Conservation (phyloP, 345 rosid species). For the Arabidopsis thaliana region DNA sequence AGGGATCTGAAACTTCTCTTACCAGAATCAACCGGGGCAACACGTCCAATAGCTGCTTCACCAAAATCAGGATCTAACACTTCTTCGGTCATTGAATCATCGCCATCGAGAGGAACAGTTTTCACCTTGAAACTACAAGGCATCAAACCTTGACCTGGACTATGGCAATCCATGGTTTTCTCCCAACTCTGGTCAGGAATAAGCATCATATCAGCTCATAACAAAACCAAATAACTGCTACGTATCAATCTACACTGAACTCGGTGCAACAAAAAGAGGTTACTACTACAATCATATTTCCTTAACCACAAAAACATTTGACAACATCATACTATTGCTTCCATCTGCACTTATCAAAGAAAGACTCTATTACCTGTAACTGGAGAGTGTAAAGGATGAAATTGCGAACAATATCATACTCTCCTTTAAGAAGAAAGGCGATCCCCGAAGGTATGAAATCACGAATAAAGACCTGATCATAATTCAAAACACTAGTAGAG, state of each 20-base stretch:
- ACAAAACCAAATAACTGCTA: constrained; percentile 3
- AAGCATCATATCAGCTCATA: constrained; percentile 18
- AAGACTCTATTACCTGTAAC: constrained; percentile 67
- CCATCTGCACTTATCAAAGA: not conserved
- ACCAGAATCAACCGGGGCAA: constrained; percentile 98
- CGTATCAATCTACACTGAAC: not conserved
- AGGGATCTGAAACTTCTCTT: constrained; percentile 7
- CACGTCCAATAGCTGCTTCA: constrained; percentile 98
- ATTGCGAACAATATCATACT: constrained; percentile 82
- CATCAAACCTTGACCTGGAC: constrained; percentile 98
- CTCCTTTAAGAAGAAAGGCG: constrained; percentile 94
- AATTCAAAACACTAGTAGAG: constrained; percentile 62
- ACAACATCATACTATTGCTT: not conserved
- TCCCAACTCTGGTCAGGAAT: constrained; percentile 79
- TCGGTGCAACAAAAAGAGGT: not conserved
- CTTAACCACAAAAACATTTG: constrained; percentile 1
- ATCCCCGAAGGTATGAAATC: constrained; percentile 93
- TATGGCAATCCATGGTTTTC: constrained; percentile 96
- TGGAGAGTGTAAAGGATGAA: constrained; percentile 95
- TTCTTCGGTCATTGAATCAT: constrained; percentile 80
- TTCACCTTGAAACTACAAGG: constrained; percentile 97
- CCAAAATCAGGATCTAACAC: constrained; percentile 96
- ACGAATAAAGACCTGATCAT: constrained; percentile 95
- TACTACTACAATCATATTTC: not conserved
- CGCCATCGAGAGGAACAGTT: constrained; percentile 81